Evolutionary conservation across 345 rosid genomes (phyloP), one percentile per base, ranked within the genome.

Genomic region (Draba incana): DNA sequence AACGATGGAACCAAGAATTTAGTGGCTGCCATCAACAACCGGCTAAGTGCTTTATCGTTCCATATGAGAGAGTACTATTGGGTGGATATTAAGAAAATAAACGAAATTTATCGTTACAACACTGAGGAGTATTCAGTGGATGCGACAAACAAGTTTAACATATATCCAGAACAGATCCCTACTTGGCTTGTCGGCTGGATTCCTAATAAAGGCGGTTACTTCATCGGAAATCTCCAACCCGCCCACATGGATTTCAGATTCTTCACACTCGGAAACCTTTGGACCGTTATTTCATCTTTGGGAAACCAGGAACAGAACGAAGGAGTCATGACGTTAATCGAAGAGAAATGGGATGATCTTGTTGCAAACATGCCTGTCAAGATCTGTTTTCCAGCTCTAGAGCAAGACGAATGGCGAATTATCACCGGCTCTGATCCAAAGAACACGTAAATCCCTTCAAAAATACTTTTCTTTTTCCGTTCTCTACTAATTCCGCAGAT

Each of bases 171-270:
- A 10, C 99, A 94, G 74, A 89, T 94, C 78, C 88, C 99, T 69
- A 83, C 98, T 0, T 94, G 98, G 96, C 82, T 94, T 27, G 96
- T 86, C 12, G 98, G 89, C 71, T 94, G 97, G 94, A 79, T 94
- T 70, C 92, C 98, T 4, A 80, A 81, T 50, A 82, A 85, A 60
- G 99, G 99, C 6, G 99, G 99, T 42, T 94, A 91, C 77, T 80
- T 91, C 67, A 85, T 91, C 23, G 99, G 99, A 57, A 91, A 94
- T 66, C 78, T 91, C 51, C 95, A 94, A 72, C 97, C 99, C 13
- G 99, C 95, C 52, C 99, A 91, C 74, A 91, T 94, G 99, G 99
- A 94, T 78, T 94, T 94, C 62, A 83, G 99, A 71, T 94, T 94
- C 80, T 94, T 94, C 84, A 89, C 92, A 2, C 92, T 94, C 4